A percentile compares a stretch with the other conserved stretches of the same genome.
Conservation (phyloP, 768 basidiomycete genomes). For the Leccinum barrowsii region DNA sequence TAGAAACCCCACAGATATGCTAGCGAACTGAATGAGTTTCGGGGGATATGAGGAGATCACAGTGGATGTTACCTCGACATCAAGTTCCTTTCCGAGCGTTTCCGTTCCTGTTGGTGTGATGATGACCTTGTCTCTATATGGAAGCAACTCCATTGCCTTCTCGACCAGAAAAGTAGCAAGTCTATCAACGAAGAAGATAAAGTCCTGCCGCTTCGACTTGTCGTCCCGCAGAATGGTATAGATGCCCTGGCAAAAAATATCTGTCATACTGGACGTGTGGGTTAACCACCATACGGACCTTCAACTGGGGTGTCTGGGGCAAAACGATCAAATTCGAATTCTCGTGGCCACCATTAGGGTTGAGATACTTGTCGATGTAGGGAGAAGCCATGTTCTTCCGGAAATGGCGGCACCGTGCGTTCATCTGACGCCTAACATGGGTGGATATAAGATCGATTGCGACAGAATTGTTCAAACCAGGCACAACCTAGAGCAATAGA, state of each 20-base stretch:
- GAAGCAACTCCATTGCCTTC: constrained; percentile 78
- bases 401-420: constrained; percentile 72
- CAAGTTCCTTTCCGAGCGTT: constrained; percentile 58
- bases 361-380: constrained; percentile 34
- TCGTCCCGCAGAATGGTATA: constrained; percentile 80
- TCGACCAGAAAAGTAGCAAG: constrained; percentile 83
- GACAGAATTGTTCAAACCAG: constrained; percentile 82
- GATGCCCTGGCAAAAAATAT: constrained; percentile 59
- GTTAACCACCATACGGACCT: constrained; percentile 41
- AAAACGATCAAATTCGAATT: constrained; percentile 61
- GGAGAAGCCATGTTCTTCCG: constrained; percentile 67
- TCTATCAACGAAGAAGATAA: constrained; percentile 89
- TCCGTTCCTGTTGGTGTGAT: constrained; percentile 62
- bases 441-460: constrained; percentile 93
- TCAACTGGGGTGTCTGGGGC: constrained; percentile 75
- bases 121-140: constrained; percentile 58
- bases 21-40: constrained; percentile 26
- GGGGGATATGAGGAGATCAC: background rate
- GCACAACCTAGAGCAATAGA: constrained; percentile 73
- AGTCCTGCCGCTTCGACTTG: constrained; percentile 74
- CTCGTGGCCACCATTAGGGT: constrained; percentile 36
- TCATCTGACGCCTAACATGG: constrained; percentile 81
- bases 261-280: background rate
- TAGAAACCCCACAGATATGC: constrained; percentile 84
- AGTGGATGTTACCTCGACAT: constrained; percentile 46